Base-by-base conservation (phyloP, 495 filamentous ascomycete species). In the Lophiotrema nucula region DNA sequence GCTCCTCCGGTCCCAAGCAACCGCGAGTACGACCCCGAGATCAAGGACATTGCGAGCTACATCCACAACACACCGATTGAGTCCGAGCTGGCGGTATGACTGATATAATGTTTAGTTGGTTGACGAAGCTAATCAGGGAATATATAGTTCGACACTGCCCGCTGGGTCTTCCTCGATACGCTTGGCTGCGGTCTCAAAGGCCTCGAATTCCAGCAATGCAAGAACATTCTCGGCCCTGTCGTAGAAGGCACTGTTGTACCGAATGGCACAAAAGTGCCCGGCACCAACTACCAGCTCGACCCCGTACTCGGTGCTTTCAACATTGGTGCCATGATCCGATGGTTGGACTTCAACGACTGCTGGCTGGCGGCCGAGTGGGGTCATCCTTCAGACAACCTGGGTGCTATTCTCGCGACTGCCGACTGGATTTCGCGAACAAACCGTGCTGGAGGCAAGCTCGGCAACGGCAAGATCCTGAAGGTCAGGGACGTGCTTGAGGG, bases 301-400 rank as follows among this genome's bases (percentile, higher is more conserved):
- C 93, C 93, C 22, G 86, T 98, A 62, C 88, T 91, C 59, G 93
- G 88, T 38, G 93, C 93, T 52, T 98, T 98, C 82, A 97, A 98
- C 81, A 97, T 98, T 56, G 93, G 93, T 56, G 85, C 95, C 60
- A 95, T 93, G 85, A 96, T 98, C 75, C 82, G 93, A 64, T 98
- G 93, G 93, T 83, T 98, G 51, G 93, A 98, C 74, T 98, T 97
- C 83, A 98, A 98, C 71, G 93, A 98, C 81, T 97, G 93, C 82
- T 98, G 93, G 95, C 79, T 98, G 53, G 93, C 93, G 15, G 93
- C 93, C 52, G 93, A 98, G 77, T 98, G 93, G 93, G 93, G 93
- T 42, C 93, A 98, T 69, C 93, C 92, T 42, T 95, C 90, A 2
- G 92, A 97, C 78, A 97, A 97, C 78, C 76, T 97, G 52, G 92